A percentile compares a stretch with the other conserved stretches of the same genome.
These are phyloP conservation scores for Volvariella surrecta DNA, from an alignment of 1,284 basidiomycete species.

Conservation along the genomic window DNA sequence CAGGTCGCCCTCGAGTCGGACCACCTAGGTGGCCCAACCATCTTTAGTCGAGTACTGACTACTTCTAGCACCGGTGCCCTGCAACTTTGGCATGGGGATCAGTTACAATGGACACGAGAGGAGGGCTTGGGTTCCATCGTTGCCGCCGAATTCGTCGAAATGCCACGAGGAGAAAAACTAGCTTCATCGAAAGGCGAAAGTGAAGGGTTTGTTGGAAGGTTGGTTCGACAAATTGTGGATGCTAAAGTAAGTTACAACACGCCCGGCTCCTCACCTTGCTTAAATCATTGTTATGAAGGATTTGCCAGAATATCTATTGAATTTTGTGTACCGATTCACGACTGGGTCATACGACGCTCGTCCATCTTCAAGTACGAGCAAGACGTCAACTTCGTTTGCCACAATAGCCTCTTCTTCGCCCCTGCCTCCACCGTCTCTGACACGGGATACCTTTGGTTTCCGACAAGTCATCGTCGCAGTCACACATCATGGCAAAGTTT, in stretches of 20 bases:
- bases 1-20: constrained; percentile 52
- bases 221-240: constrained; percentile 55
- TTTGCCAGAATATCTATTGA: constrained; percentile 61
- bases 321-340: constrained; percentile 67
- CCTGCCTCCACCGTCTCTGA: constrained; percentile 34
- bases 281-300: constrained; percentile 31
- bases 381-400: constrained; percentile 13
- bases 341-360: constrained; percentile 64
- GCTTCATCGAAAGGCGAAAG: constrained; percentile 28
- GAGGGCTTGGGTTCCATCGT: constrained; percentile 69
- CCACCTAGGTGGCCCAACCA: constrained; percentile 29
- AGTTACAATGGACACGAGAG: constrained; percentile 73
- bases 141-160: constrained; percentile 66
- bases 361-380: constrained; percentile 32
- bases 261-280: neutral
- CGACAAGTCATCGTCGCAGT: constrained; percentile 76
- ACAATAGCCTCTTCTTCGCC: constrained; percentile 21
- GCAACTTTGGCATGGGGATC: constrained; percentile 65
- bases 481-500: constrained; percentile 70
- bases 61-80: constrained; percentile 76
- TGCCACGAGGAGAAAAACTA: constrained; percentile 66
- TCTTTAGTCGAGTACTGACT: constrained; percentile 46
- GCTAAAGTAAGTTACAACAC: constrained; percentile 43
- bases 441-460: constrained; percentile 83
- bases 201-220: constrained; percentile 50